Evolutionary conservation across 148 eudicot genomes (phyloP).

Genomic region (Silene latifolia): DNA sequence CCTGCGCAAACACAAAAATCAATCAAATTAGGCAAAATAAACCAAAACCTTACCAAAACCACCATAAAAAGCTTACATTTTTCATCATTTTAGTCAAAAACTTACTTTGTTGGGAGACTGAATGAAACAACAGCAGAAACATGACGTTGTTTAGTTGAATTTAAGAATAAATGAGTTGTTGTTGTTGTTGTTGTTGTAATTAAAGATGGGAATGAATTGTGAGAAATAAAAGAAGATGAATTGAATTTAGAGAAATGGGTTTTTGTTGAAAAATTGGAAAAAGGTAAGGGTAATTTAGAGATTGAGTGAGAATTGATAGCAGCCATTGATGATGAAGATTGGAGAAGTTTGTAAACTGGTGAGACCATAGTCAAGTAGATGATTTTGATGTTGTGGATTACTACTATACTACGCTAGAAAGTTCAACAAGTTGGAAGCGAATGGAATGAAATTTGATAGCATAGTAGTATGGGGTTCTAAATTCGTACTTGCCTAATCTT

Average conservation of each 20-base stretch:
- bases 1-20: slow-evolving; percentile 33
- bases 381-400: not conserved
- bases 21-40: slow-evolving; percentile 13
- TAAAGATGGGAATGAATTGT: slow-evolving; percentile 33
- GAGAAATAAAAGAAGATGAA: slow-evolving; percentile 15
- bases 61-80: not conserved
- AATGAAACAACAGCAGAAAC: slow-evolving; percentile 35
- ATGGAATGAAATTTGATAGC: too few species aligned
- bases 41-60: not conserved
- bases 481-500: too few species aligned
- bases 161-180: slow-evolving; percentile 11
- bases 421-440: too few species aligned
- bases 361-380: not conserved
- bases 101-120: slow-evolving; percentile 63
- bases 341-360: not conserved
- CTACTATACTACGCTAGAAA: too few species aligned
- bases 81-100: not conserved
- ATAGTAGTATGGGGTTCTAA: too few species aligned
- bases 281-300: slow-evolving; percentile 20
- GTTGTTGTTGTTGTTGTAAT: slow-evolving; percentile 25
- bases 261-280: slow-evolving; percentile 10
- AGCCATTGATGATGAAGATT: slow-evolving; percentile 38
- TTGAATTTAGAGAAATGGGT: slow-evolving; percentile 10
- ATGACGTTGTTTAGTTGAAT: slow-evolving; percentile 26
- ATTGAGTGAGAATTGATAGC: slow-evolving; percentile 34